Evolutionary conservation across 768 basidiomycete species (phyloP).

Genomic region (Trametes elegans): DNA sequence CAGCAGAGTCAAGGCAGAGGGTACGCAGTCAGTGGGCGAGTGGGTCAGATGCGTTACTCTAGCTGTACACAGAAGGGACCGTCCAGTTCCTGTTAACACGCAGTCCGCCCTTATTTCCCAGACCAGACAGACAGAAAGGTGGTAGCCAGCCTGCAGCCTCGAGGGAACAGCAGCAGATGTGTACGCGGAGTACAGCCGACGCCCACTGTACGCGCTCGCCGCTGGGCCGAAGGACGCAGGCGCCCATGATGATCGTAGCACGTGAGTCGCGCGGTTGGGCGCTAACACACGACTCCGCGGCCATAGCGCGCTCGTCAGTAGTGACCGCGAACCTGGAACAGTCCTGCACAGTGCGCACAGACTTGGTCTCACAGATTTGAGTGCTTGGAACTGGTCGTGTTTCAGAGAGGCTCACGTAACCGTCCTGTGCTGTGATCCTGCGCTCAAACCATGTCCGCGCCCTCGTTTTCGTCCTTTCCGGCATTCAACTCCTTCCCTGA

Average conservation of each 20-base stretch:
- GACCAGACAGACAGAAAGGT: neutral
- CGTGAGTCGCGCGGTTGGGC: neutral
- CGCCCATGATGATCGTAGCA: slow-evolving; percentile 5
- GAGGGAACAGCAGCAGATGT: neutral
- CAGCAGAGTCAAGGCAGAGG: neutral
- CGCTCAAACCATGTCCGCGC: slow-evolving; percentile 63
- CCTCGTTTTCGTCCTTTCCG: slow-evolving; percentile 70
- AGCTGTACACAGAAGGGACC: too few relatives aligned
- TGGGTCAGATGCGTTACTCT: too few relatives aligned
- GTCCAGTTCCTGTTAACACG: too few relatives aligned
- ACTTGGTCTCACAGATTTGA: too few relatives aligned
- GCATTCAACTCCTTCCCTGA: slow-evolving; percentile 73
- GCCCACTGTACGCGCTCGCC: neutral
- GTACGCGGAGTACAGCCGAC: neutral
- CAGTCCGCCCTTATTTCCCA: neutral
- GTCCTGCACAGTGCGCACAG: too few relatives aligned
- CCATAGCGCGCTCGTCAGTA: too few relatives aligned
- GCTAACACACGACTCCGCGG: neutral
- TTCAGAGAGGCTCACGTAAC: neutral
- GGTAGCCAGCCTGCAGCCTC: slow-evolving; percentile 3
- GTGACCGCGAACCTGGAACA: too few relatives aligned
- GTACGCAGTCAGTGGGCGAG: too few relatives aligned
- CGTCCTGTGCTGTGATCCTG: slow-evolving; percentile 35
- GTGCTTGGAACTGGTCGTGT: too few relatives aligned
- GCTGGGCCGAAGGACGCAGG: neutral